phyloP scores from a whole-genome alignment of 805 yeast species.

The Tetrapisispora phaffii region DNA sequence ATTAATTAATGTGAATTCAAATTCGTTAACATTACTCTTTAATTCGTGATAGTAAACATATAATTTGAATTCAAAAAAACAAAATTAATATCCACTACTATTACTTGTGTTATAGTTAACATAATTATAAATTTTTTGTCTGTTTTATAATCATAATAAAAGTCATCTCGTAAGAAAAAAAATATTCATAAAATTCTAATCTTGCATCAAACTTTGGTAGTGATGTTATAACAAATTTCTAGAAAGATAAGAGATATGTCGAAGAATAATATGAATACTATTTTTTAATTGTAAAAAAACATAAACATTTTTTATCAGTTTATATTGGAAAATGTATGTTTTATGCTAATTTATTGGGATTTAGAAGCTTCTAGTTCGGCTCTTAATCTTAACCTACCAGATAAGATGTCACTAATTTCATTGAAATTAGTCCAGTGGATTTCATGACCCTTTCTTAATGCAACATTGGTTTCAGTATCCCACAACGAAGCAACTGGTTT shows the following conservation, averaged over 20 bases:
- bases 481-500: slow-evolving; percentile 48
- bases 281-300: background rate
- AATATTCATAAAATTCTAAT: background rate
- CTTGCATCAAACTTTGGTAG: background rate
- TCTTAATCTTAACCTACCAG: slow-evolving; percentile 55
- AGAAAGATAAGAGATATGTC: too few relatives aligned
- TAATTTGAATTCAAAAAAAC: background rate
- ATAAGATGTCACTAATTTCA: slow-evolving; percentile 54
- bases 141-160: background rate
- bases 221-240: too few relatives aligned
- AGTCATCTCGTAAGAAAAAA: slow-evolving; percentile 3
- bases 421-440: slow-evolving; percentile 61
- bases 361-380: slow-evolving; percentile 26
- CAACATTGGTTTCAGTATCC: slow-evolving; percentile 49
- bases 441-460: slow-evolving; percentile 53
- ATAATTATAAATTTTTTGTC: background rate
- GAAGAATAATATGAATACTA: too few relatives aligned
- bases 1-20: background rate
- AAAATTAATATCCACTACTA: background rate
- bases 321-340: background rate
- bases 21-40: too few relatives aligned
- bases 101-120: background rate
- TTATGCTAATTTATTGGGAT: slow-evolving; percentile 4
- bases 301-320: background rate
- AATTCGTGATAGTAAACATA: background rate